Evolutionary conservation across 768 basidiomycete genomes (phyloP), one percentile per base, ranked within the genome.

Genomic region (Russula earlei): DNA sequence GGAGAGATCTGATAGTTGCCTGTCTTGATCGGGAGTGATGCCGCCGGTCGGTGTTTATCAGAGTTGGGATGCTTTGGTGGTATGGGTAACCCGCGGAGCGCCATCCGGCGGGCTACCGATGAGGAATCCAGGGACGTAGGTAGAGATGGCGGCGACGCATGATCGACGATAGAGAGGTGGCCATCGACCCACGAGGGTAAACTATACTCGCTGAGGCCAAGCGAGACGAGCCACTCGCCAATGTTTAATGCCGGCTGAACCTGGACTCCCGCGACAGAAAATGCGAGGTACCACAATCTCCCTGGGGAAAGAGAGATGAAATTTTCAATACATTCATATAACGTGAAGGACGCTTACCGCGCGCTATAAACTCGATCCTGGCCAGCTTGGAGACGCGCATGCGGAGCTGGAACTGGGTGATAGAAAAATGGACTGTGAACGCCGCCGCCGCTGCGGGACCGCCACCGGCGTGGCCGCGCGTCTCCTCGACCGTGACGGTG

Each of bases 341-440:
- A 31, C 27, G 2, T 10, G 14, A 2, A 11, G 12, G 20, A 56
- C 70, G n/a, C 29, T 31, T 54, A 76, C 78, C 76, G 66, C 73
- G 68, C 7, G 85, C 84, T 52, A 87, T 83, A 57, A 87, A 87
- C 56, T 88, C 85, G 17, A 85, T 63, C 6, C 60, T 63, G 37
- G 86, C 75, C 19, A 69, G 54, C 55, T 77, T 77, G 22, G 78
- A 74, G 14, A 85, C 76, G 24, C 79, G 72, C 84, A 89, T 83
- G n/a, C 86, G 74, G 62, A 80, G 82, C 66, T 84, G 83, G 67
- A 86, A 88, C 41, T 78, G 73, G 19, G 76, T 73, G 19, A 83
- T 71, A 20, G 70, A 70, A 49, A 85, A 74, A 24, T 72, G 67
- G 4, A 74, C 80, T 0, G 72, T 75, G 56, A 88, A 89, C 0